phyloP scores from a whole-genome alignment of 177 flowering plant species.

The Vitis hybrid region DNA sequence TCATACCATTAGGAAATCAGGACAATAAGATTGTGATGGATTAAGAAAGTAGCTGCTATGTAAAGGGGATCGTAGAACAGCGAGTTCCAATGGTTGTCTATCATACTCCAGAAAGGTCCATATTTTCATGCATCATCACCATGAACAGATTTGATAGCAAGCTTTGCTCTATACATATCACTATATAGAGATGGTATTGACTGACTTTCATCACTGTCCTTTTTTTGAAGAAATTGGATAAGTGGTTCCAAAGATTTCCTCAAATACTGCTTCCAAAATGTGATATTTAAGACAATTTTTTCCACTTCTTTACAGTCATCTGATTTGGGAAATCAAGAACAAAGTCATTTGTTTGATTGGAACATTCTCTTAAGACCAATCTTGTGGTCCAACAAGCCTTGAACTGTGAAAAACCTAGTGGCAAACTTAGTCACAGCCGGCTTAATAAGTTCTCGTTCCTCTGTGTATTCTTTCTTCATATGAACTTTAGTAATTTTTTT shows the following conservation, averaged over 20 bases:
- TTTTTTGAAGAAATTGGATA: conserved; percentile 60
- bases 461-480: conserved; percentile 83
- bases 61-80: conserved; percentile 73
- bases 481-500: conserved; percentile 70
- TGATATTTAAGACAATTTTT: conserved; percentile 54
- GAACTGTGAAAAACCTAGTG: conserved; percentile 32
- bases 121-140: conserved; percentile 74
- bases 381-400: conserved; percentile 59
- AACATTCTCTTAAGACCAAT: conserved; percentile 68
- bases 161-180: conserved; percentile 75
- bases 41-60: conserved; percentile 89
- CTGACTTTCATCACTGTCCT: conserved; percentile 43
- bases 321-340: conserved; percentile 52
- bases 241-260: conserved; percentile 70
- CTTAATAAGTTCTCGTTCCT: conserved; percentile 70
- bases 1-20: conserved; percentile 70
- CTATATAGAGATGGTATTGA: conserved; percentile 69
- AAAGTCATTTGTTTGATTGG: conserved; percentile 71
- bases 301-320: conserved; percentile 81
- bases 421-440: conserved; percentile 46
- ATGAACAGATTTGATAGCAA: conserved; percentile 68
- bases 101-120: conserved; percentile 71
- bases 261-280: conserved; percentile 80
- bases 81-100: conserved; percentile 65
- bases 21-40: conserved; percentile 74